Base-by-base conservation (phyloP, 2,329 filamentous ascomycete species). In the Ophiobolus disseminans region DNA sequence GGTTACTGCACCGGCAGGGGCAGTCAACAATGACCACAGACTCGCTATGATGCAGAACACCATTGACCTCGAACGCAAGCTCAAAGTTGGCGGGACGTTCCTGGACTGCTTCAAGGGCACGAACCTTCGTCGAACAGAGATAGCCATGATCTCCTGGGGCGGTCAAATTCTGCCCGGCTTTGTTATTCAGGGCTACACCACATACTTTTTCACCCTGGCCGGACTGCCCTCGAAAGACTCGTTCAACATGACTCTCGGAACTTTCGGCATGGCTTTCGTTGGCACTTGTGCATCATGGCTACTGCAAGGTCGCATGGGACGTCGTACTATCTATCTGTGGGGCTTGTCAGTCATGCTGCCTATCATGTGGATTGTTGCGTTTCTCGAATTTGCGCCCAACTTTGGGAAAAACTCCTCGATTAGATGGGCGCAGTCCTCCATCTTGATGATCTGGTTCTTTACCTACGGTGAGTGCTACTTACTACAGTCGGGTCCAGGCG, bases 1-100 rank as follows among this genome's bases (percentile, higher is more conserved):
- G 20, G n/a, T 28, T 28, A 89, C 87, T 1, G 86, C 81, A 56
- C 64, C 77, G 4, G 77, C 83, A 78, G 36, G 84, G 90, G 51
- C 85, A 83, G 0, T 65, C 49, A 63, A 68, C 21, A 53, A 58
- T 9, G 65, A 69, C 35, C 60, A 67, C 5, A 94, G 89, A 0
- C 81, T 96, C 51, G 86, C 89, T 57, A 93, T 95, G 89, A 96
- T 96, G 85, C 84, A 90, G 3, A 89, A 94, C 66, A 96, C 91
- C 1, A 91, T 88, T 1, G 87, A 88, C 1, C 76, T 95, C n/a
- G 91, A 96, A 69, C 81, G 89, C 65, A 76, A 82, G 69, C 86
- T 90, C 43, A 50, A 48, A 23, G 76, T 78, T 11, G 90, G 90
- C 20, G 84, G 88, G 7, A 85, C 81, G 37, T 96, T 92, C 72